These are phyloP conservation scores for Fusarium piperis DNA, from an alignment of 2,329 filamentous ascomycete species.

Conservation along the genomic window DNA sequence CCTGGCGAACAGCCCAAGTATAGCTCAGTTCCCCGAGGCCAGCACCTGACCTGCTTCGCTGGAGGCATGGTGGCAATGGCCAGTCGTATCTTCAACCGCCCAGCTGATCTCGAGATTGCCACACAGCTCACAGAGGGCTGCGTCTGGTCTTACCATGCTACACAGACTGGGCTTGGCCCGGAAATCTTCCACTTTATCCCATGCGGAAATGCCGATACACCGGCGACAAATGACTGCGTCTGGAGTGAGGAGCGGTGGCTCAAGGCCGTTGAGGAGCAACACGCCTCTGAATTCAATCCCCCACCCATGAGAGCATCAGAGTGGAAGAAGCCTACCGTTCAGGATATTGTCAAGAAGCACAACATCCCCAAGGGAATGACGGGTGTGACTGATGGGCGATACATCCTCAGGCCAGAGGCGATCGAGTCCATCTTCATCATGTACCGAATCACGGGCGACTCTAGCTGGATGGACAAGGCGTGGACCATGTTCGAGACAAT, in stretches of 20 bases:
- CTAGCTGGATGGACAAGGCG: slow-evolving; percentile 71
- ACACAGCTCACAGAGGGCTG: slow-evolving; percentile 70
- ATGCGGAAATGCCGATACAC: slow-evolving; percentile 45
- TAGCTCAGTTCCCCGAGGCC: slow-evolving; percentile 52
- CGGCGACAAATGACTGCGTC: slow-evolving; percentile 45
- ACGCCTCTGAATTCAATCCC: slow-evolving; percentile 37
- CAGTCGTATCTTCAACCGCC: slow-evolving; percentile 65
- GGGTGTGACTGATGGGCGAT: slow-evolving; percentile 64
- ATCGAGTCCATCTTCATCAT: slow-evolving; percentile 85
- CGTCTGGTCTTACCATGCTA: slow-evolving; percentile 68
- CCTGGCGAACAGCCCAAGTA: slow-evolving; percentile 38
- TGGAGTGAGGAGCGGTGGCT: slow-evolving; percentile 48
- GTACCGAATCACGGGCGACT: slow-evolving; percentile 76
- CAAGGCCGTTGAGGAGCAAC: slow-evolving; percentile 37
- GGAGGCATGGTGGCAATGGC: slow-evolving; percentile 75
- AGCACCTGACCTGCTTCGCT: slow-evolving; percentile 72
- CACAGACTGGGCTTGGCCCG: slow-evolving; percentile 67
- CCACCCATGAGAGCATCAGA: slow-evolving; percentile 31
- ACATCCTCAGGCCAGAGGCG: slow-evolving; percentile 77
- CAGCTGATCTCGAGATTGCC: slow-evolving; percentile 66
- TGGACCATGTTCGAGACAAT: slow-evolving; percentile 79
- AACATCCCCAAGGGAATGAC: slow-evolving; percentile 64
- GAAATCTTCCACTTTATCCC: slow-evolving; percentile 65
- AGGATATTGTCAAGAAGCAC: slow-evolving; percentile 37
- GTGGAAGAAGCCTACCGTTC: slow-evolving; percentile 39